These are phyloP conservation scores for Letharia lupina DNA, from an alignment of 495 filamentous ascomycete species.

Conservation along the genomic window DNA sequence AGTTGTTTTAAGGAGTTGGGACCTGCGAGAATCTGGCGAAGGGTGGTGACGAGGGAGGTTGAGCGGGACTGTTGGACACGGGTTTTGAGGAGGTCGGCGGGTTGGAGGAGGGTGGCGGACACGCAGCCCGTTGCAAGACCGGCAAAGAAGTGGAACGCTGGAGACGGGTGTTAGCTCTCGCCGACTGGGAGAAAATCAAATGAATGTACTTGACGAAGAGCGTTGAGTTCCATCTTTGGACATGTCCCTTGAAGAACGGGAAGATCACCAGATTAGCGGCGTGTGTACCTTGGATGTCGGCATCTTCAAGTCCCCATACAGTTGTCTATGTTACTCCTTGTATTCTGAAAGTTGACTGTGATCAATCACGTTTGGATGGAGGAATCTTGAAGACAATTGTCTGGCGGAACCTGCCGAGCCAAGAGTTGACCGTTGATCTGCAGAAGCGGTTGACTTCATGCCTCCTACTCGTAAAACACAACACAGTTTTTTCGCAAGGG, in stretches of 20 bases:
- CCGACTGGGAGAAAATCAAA: background rate
- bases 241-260: conserved; percentile 15
- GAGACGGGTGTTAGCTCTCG: background rate
- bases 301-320: background rate
- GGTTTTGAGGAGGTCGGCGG: conserved; percentile 92
- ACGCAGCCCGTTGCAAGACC: conserved; percentile 67
- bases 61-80: conserved; percentile 73
- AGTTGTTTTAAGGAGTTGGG: conserved; percentile 60
- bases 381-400: background rate
- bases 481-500: background rate
- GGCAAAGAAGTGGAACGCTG: conserved; percentile 74
- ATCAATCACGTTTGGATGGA: background rate
- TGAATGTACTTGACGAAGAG: conserved; percentile 18
- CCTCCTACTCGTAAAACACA: background rate
- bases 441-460: background rate
- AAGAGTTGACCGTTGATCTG: background rate
- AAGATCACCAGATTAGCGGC: background rate
- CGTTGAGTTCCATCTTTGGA: conserved; percentile 18
- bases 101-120: conserved; percentile 85
- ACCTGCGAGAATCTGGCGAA: conserved; percentile 58
- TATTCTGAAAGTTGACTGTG: background rate
- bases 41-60: conserved; percentile 57
- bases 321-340: background rate
- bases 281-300: background rate
- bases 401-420: background rate